Evolutionary conservation across 2,329 filamentous ascomycete genomes (phyloP).

Genomic region (Fusarium veterinarium): DNA sequence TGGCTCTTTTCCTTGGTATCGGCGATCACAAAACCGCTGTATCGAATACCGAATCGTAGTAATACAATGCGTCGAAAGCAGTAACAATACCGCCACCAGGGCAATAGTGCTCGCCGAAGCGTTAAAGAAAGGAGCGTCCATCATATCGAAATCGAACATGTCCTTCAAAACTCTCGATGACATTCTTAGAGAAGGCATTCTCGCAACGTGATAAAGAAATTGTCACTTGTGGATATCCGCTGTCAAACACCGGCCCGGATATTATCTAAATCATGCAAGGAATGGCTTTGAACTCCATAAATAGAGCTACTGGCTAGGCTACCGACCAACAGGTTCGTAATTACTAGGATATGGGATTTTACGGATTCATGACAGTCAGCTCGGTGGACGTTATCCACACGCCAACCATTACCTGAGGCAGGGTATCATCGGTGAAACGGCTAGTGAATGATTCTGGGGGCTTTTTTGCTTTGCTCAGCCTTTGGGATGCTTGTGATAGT

Average conservation of each 20-base stretch:
- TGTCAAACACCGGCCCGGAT: background rate
- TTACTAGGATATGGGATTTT: background rate
- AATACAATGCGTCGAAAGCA: slow-evolving; percentile 29
- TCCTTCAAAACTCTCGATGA: slow-evolving; percentile 10
- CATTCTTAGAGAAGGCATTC: slow-evolving; percentile 9
- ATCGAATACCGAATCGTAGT: slow-evolving; percentile 30
- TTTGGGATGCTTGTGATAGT: background rate
- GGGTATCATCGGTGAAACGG: background rate
- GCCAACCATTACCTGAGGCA: background rate
- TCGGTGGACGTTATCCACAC: background rate
- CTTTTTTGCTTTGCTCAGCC: background rate
- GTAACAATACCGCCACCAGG: slow-evolving; percentile 10
- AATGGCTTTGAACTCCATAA: background rate
- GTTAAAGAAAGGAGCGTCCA: background rate
- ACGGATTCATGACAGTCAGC: background rate
- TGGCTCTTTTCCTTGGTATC: slow-evolving; percentile 33
- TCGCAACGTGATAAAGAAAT: background rate
- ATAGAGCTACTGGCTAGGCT: background rate
- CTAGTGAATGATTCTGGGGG: background rate
- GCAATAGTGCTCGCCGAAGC: background rate
- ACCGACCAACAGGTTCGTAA: background rate
- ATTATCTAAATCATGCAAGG: slow-evolving; percentile 9
- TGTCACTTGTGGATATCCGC: background rate
- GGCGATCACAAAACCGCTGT: slow-evolving; percentile 21
- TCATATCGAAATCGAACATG: slow-evolving; percentile 11